Conservation (phyloP, 148 eudicot genomes). For the Persicaria maculosa region DNA sequence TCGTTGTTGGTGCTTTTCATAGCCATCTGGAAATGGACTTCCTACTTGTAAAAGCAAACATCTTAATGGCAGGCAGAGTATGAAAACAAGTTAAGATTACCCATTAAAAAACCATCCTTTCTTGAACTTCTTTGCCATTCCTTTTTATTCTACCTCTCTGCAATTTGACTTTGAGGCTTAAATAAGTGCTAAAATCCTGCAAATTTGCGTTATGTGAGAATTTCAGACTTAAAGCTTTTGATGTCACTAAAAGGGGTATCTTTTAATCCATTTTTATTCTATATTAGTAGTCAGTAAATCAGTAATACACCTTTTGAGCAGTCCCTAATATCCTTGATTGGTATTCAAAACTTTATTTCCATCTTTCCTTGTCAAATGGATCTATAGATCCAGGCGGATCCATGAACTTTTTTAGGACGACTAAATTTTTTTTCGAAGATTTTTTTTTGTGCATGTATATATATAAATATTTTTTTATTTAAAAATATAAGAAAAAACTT, state of each 20-base stretch:
- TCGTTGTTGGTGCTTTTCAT: too few species aligned
- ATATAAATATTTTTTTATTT: too few species aligned
- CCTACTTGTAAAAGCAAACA: not conserved
- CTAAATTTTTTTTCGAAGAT: too few species aligned
- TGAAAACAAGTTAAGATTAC: not conserved
- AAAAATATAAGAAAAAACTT: too few species aligned
- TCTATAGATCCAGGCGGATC: not conserved
- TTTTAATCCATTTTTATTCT: not conserved
- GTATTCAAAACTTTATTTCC: not conserved
- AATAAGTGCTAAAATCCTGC: not conserved
- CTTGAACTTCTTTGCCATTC: not conserved
- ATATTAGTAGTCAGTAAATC: not conserved
- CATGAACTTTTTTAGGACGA: not conserved
- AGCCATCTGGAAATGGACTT: not conserved
- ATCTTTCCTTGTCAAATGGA: not conserved
- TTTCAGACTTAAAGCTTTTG: not conserved
- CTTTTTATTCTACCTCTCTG: not conserved
- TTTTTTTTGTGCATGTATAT: too few species aligned
- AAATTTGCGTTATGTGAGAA: not conserved
- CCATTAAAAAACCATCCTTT: not conserved
- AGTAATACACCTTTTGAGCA: not conserved
- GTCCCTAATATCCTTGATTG: not conserved
- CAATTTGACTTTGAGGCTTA: not conserved
- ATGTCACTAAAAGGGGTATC: not conserved
- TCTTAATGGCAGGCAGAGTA: conserved; percentile 3